Evolutionary conservation across 1,284 basidiomycete genomes (phyloP).

Genomic region (Exsudoporus floridanus): DNA sequence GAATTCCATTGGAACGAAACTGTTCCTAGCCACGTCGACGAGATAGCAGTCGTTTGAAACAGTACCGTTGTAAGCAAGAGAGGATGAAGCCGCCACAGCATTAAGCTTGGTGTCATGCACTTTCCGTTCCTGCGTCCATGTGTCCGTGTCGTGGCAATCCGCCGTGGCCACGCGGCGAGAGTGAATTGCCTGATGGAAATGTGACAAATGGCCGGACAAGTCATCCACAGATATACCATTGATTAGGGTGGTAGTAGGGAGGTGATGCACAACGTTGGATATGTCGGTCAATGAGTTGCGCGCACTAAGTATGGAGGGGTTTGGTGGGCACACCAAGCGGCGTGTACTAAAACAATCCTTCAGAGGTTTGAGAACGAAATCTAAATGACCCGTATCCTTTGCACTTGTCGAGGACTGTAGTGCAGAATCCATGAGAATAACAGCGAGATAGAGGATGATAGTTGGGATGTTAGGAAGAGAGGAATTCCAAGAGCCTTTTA

Average conservation of each 20-base stretch:
- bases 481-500: slow-evolving; percentile 19
- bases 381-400: neutral
- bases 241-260: neutral
- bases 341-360: neutral
- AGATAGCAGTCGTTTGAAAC: slow-evolving; percentile 1
- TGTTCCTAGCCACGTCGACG: slow-evolving; percentile 2
- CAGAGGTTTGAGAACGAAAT: neutral
- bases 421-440: slow-evolving; percentile 9
- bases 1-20: slow-evolving; percentile 10
- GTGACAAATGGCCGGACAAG: slow-evolving; percentile 7
- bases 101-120: slow-evolving; percentile 10
- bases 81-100: slow-evolving; percentile 11
- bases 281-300: slow-evolving; percentile 7
- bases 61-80: slow-evolving; percentile 9
- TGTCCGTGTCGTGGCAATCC: slow-evolving; percentile 28
- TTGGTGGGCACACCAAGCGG: slow-evolving; percentile 1
- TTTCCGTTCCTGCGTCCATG: slow-evolving; percentile 22
- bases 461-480: neutral
- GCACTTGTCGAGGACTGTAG: neutral
- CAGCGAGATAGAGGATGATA: neutral
- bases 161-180: slow-evolving; percentile 21
- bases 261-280: slow-evolving; percentile 3
- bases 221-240: neutral
- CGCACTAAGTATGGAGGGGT: neutral
- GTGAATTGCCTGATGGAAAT: slow-evolving; percentile 12